phyloP scores from a whole-genome alignment of 257 asterid genomes.

The Gynochthodes officinalis region DNA sequence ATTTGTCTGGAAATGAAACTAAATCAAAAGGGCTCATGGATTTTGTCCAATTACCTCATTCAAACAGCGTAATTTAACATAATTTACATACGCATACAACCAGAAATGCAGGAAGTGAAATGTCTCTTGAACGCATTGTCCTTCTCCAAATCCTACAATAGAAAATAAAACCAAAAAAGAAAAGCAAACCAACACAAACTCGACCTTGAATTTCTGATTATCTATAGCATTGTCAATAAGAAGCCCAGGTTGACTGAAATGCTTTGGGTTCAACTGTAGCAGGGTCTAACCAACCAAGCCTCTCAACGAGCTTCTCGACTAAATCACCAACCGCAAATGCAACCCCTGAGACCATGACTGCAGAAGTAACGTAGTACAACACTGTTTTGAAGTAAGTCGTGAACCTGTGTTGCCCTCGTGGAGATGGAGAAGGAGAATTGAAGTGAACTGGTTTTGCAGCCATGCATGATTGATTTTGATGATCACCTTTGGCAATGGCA shows the following conservation, averaged over 20 bases:
- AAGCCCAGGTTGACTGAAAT: constrained; percentile 27
- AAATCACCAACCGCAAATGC: constrained; percentile 44
- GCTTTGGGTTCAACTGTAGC: constrained; percentile 9
- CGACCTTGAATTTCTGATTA: neutral
- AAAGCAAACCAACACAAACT: neutral
- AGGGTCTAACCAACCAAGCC: constrained; percentile 44
- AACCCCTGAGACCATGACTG: constrained; percentile 45
- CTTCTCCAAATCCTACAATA: too few relatives aligned
- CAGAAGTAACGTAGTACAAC: constrained; percentile 32
- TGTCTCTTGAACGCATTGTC: too few relatives aligned
- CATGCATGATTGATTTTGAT: too few relatives aligned
- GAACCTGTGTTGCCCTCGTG: constrained; percentile 17
- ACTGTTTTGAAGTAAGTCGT: constrained; percentile 31
- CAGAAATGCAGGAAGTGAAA: too few relatives aligned
- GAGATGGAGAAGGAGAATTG: too few relatives aligned
- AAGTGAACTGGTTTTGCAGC: too few relatives aligned
- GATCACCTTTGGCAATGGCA: too few relatives aligned
- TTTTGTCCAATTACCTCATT: too few relatives aligned
- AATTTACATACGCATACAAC: too few relatives aligned
- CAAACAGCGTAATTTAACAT: too few relatives aligned
- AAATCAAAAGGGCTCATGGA: too few relatives aligned
- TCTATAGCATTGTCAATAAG: constrained; percentile 22
- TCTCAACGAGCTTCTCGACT: constrained; percentile 21
- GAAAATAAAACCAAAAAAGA: neutral
- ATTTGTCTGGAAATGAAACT: too few relatives aligned